Evolutionary conservation across 2,329 filamentous ascomycete species (phyloP), one percentile per base, ranked within the genome.

Genomic region (Claviceps sp.): DNA sequence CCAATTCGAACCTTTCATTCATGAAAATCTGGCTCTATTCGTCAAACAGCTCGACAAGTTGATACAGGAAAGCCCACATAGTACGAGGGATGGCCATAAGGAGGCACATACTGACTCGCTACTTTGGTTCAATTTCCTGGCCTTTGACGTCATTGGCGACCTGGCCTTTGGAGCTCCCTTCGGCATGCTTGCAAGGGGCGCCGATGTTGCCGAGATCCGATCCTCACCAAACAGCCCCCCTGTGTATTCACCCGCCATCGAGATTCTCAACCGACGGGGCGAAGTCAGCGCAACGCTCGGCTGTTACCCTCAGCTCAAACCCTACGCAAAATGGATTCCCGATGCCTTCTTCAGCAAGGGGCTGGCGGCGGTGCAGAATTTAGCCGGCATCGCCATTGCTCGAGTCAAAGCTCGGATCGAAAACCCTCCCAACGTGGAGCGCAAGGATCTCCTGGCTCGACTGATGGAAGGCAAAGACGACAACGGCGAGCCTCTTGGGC

Each of bases 1-100:
- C 54, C 82, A 95, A 64, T 94, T 95, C 63, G 89, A 95, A 71
- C 86, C 88, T 50, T 95, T 91, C 67, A 91, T 95, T 59, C 84
- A 87, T 63, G 72, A 76, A 57, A 95, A 94, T 65, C 75, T 95
- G 3, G 80, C 85, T 54, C 70, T 82, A 14, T 86, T 95, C 53
- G 80, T 86, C 24, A 71, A 72, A 54, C 81, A 88, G 64, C 88
- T 88, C 77, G 85, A 88, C 62, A 72, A 72, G 18, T 70, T 91
- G 7, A 73, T 72, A 26, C 62, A 65, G 4, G 67, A 72, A 11
- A 67, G 70, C 11, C 61, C 72, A 44, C 70, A 62, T n/a, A 71
- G 46, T 60, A 75, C 61, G 22, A 75, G 74, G 4, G 79, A 75
- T 52, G 84, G 82, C 13, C 72, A 77, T 24, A 68, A 75, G 16